These are phyloP conservation scores for Periconia sp. DNA, from an alignment of 2,329 filamentous ascomycete species.

Conservation along the genomic window DNA sequence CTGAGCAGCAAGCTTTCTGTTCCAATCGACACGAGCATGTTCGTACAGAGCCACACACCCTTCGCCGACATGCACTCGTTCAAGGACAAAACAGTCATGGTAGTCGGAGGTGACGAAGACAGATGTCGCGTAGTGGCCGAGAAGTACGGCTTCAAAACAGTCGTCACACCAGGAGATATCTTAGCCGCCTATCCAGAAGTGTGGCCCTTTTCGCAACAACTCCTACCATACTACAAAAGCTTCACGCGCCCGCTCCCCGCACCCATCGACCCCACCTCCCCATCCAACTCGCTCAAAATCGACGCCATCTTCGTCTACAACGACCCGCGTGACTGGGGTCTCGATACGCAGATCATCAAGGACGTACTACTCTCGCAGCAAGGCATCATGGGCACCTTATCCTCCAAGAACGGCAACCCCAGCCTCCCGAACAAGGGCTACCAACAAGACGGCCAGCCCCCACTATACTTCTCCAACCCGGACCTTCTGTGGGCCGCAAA, in stretches of 20 bases:
- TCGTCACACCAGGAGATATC: conserved; percentile 85
- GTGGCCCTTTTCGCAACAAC: conserved; percentile 78
- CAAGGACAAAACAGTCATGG: conserved; percentile 54
- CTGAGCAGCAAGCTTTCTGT: conserved; percentile 68
- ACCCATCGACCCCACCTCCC: conserved; percentile 51
- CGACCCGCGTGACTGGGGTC: conserved; percentile 92
- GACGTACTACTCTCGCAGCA: conserved; percentile 77
- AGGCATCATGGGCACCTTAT: conserved; percentile 82
- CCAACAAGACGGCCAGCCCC: conserved; percentile 78
- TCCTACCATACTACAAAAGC: conserved; percentile 61
- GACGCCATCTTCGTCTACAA: conserved; percentile 94
- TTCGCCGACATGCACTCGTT: conserved; percentile 68
- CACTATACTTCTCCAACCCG: conserved; percentile 84
- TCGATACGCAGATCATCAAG: conserved; percentile 81
- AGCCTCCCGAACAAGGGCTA: conserved; percentile 74
- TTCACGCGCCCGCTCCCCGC: conserved; percentile 61
- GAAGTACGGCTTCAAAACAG: conserved; percentile 60
- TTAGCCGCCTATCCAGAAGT: conserved; percentile 71
- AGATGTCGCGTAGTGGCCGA: conserved; percentile 74
- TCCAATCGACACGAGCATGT: conserved; percentile 66
- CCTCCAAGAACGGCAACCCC: conserved; percentile 66
- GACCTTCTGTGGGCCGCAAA: conserved; percentile 87
- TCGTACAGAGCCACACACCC: conserved; percentile 90
- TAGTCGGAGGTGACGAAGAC: conserved; percentile 51
- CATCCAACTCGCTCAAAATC: conserved; percentile 66